A percentile compares a stretch with the other conserved stretches of the same genome.
Conservation (phyloP, 257 asterid genomes). For the Scutellaria galericulata region DNA sequence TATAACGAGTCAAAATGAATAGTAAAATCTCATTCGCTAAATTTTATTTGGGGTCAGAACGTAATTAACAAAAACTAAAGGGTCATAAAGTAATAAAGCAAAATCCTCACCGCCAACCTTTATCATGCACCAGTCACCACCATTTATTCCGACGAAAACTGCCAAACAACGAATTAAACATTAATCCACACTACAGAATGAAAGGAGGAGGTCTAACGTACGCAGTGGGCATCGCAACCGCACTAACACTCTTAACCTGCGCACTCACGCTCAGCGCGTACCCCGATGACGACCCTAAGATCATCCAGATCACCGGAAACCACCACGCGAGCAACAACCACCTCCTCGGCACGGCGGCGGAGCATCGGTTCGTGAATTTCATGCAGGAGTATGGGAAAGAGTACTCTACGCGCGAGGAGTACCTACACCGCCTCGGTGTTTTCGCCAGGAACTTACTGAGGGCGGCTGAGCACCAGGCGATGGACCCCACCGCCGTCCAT, state of each 20-base stretch:
- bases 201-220: slow-evolving; percentile 47
- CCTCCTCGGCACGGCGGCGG: slow-evolving; percentile 72
- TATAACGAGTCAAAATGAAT: no score
- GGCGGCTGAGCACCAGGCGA: slow-evolving; percentile 87
- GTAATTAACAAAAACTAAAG: neutral
- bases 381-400: slow-evolving; percentile 58
- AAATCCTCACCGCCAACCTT: slow-evolving; percentile 28
- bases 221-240: slow-evolving; percentile 35
- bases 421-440: slow-evolving; percentile 80
- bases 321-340: slow-evolving; percentile 36
- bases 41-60: neutral
- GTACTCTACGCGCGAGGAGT: slow-evolving; percentile 67
- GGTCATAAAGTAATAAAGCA: slow-evolving; percentile 23
- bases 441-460: slow-evolving; percentile 69
- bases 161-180: neutral
- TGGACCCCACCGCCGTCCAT: slow-evolving; percentile 90
- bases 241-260: slow-evolving; percentile 53
- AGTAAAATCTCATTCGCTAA: neutral
- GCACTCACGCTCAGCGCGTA: slow-evolving; percentile 39
- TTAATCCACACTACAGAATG: slow-evolving; percentile 36
- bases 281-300: slow-evolving; percentile 44
- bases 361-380: slow-evolving; percentile 65
- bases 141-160: neutral
- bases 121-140: slow-evolving; percentile 15
- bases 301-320: slow-evolving; percentile 74